Evolutionary conservation across 2,329 filamentous ascomycete genomes (phyloP), one percentile per base, ranked within the genome.

Genomic region (Phyllosticta citrichinensis): DNA sequence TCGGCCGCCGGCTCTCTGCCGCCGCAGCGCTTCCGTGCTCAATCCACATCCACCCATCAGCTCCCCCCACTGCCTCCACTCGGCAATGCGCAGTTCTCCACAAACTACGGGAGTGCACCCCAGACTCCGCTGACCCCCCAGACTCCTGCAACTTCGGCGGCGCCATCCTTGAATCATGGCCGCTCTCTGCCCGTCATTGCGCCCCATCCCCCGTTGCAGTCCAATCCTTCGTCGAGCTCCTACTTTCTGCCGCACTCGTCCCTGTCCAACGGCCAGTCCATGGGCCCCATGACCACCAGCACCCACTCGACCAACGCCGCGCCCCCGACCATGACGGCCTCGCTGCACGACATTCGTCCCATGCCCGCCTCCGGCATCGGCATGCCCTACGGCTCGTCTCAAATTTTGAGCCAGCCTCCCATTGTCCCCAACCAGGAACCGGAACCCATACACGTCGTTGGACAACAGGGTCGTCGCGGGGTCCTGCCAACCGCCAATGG

Each of bases 401-500:
- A 77, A 67, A 66, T 75, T 19, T 55, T 57, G 17, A 52, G 58
- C 22, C 63, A 64, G 71, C 61, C 63, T 10, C 71, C 71, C 22
- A 69, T 75, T 51, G 68, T 74, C 30, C 65, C 72, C 35, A 73
- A 74, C 67, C 71, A 73, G 65, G 77, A 79, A 66, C 72, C 74
- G 12, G 84, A 86, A 68, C 89, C 89, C 17, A 94, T 91, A 33
- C 93, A 97, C 71, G 93, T 97, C 56, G 93, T 97, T 60, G 93
- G 93, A 59, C 96, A 92, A 25, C 93, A 97, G 77, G 93, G 93
- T 62, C 86, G 93, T 65, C 85, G 93, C 66, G 93, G 93, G 56
- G 95, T 97, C 50, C 77, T 97, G 64, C 93, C 93, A 17, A 96
- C 91, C 68, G 91, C 92, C 64, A 91, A 91, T 30, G 92, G 92